These are phyloP conservation scores for Alternaria novae-zelandiae DNA, from an alignment of 2,329 filamentous ascomycete species.

Conservation along the genomic window DNA sequence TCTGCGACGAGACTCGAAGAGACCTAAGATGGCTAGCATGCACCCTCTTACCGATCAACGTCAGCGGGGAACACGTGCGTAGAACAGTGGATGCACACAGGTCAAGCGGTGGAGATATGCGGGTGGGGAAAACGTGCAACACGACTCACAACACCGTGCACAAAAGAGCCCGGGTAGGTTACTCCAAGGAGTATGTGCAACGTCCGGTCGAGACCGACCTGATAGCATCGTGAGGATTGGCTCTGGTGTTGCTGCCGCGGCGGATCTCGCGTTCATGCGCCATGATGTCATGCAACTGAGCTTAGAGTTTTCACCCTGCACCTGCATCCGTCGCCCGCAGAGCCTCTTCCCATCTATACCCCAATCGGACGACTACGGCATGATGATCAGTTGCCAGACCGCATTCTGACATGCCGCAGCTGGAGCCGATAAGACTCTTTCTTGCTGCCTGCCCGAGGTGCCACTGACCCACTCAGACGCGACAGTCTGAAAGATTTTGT, in stretches of 20 bases:
- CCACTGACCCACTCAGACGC: background rate
- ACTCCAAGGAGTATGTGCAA: background rate
- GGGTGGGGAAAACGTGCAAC: background rate
- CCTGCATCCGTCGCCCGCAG: slow-evolving; percentile 2
- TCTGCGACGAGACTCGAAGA: background rate
- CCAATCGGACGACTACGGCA: slow-evolving; percentile 8
- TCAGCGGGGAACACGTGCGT: background rate
- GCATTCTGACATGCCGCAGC: background rate
- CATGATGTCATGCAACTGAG: slow-evolving; percentile 6
- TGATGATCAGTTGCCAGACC: background rate
- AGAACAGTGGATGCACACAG: background rate
- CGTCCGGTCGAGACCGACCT: background rate
- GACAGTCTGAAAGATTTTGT: background rate
- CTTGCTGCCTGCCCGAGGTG: background rate
- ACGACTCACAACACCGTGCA: background rate
- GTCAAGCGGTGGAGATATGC: background rate
- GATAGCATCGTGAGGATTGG: background rate
- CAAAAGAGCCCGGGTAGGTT: background rate
- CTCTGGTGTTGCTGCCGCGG: slow-evolving; percentile 3
- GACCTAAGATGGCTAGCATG: background rate
- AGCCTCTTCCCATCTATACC: slow-evolving; percentile 10
- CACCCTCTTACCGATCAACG: background rate
- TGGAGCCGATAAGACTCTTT: background rate
- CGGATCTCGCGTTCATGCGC: slow-evolving; percentile 2
- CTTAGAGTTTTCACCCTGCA: slow-evolving; percentile 7